phyloP scores from a whole-genome alignment of 176 grass and related monocot species.

The Bolboschoenus planiculmis region DNA sequence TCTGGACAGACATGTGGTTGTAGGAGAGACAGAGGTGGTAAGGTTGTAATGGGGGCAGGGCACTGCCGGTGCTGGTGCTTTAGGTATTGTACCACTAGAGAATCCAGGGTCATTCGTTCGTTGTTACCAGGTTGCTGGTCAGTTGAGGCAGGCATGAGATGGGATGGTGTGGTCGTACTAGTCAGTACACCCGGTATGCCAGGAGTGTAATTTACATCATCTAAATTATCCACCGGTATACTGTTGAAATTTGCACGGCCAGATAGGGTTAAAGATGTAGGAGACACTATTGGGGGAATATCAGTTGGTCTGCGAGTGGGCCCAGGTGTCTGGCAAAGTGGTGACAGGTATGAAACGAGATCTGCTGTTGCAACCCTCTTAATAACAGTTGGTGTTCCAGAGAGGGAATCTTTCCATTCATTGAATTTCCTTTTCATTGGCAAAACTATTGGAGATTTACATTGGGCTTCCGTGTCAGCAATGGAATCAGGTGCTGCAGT shows the following conservation, averaged over 20 bases:
- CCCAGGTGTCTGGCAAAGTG: constrained; percentile 67
- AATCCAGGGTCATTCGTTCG: constrained; percentile 84
- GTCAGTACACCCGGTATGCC: constrained; percentile 30
- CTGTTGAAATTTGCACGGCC: constrained; percentile 52
- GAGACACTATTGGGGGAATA: constrained; percentile 37
- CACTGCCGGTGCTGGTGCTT: constrained; percentile 97
- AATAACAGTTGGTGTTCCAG: constrained; percentile 23
- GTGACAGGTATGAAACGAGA: constrained; percentile 41
- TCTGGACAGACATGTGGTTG: constrained; percentile 92
- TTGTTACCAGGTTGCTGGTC: constrained; percentile 52
- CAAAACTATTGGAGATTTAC: constrained; percentile 60
- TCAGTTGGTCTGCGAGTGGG: constrained; percentile 38
- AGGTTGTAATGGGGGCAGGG: constrained; percentile 91
- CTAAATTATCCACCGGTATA: constrained; percentile 47
- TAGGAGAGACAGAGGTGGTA: constrained; percentile 81
- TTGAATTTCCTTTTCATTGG: constrained; percentile 78
- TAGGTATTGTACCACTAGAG: constrained; percentile 87
- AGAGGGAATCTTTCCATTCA: constrained; percentile 50
- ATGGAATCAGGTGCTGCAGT: constrained; percentile 30
- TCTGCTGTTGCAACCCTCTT: constrained; percentile 51
- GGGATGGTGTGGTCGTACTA: neutral
- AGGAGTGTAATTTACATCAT: constrained; percentile 61
- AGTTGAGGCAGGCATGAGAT: constrained; percentile 7
- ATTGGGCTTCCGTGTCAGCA: constrained; percentile 17
- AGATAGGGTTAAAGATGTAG: constrained; percentile 42